Conservation (phyloP, 1,284 basidiomycete genomes). For the Cryptococcus floricola region DNA sequence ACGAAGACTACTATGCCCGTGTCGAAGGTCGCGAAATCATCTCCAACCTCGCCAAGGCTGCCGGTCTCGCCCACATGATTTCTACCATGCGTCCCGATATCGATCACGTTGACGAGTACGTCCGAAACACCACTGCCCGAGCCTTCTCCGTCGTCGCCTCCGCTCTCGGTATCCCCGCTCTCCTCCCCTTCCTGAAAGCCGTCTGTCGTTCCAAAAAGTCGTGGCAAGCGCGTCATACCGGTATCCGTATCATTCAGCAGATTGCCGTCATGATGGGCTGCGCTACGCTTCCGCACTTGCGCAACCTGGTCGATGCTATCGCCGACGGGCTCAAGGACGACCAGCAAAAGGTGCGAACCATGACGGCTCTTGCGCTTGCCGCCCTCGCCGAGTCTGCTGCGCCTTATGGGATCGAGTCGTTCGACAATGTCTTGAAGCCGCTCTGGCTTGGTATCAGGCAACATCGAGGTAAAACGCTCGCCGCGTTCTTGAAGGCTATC, state of each 20-base stretch:
- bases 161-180: conserved; percentile 93
- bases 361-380: conserved; percentile 96
- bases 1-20: conserved; percentile 99
- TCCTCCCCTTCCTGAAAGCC: conserved; percentile 96
- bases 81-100: conserved; percentile 99
- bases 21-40: conserved; percentile 99
- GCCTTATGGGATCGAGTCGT: conserved; percentile 99
- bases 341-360: conserved; percentile 97
- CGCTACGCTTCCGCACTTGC: conserved; percentile 94
- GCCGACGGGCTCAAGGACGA: conserved; percentile 95
- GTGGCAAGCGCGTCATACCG: conserved; percentile 98
- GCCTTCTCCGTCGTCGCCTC: conserved; percentile 99
- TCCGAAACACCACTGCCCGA: conserved; percentile 96
- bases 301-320: conserved; percentile 94
- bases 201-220: conserved; percentile 99
- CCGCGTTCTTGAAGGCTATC: conserved; percentile 97
- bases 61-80: conserved; percentile 99
- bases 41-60: conserved; percentile 96
- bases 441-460: conserved; percentile 97
- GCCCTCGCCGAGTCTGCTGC: conserved; percentile 95
- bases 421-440: conserved; percentile 96
- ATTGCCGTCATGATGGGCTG: conserved; percentile 99
- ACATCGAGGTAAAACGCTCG: conserved; percentile 95
- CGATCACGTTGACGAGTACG: conserved; percentile 98
- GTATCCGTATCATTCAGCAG: conserved; percentile 98